Conservation (phyloP, 2,329 filamentous ascomycete species). For the Epichloe uncinata region DNA sequence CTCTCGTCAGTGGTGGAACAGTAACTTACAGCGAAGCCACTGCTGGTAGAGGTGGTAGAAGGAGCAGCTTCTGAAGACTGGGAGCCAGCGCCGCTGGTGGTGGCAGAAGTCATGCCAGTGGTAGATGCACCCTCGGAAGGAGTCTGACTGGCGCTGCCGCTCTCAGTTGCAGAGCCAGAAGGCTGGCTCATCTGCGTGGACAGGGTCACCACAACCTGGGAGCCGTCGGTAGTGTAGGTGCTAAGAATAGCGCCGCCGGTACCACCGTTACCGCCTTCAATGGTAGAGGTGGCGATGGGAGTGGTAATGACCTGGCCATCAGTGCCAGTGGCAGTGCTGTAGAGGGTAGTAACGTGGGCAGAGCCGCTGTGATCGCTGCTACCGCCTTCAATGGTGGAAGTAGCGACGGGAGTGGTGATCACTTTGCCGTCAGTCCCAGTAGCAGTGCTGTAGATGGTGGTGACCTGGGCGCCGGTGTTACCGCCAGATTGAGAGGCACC, state of each 20-base stretch:
- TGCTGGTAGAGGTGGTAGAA: conserved; percentile 8
- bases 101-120: conserved; percentile 1
- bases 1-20: not conserved
- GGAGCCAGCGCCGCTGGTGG: not conserved
- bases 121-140: conserved; percentile 8
- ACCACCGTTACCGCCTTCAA: conserved; percentile 11
- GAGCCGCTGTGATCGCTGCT: conserved; percentile 6
- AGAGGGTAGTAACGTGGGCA: conserved; percentile 20
- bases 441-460: conserved; percentile 24
- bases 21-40: conserved; percentile 18
- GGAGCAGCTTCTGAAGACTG: not conserved
- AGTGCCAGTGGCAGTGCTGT: conserved; percentile 21
- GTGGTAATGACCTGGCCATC: conserved; percentile 20
- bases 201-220: conserved; percentile 14
- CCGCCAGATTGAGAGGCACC: conserved; percentile 1
- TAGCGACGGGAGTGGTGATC: conserved; percentile 23
- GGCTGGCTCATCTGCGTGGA: conserved; percentile 12
- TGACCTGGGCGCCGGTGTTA: conserved; percentile 6
- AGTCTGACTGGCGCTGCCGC: conserved; percentile 8
- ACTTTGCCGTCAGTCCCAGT: conserved; percentile 19
- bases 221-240: conserved; percentile 13
- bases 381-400: conserved; percentile 18
- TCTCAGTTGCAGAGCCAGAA: conserved; percentile 10
- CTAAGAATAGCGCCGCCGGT: conserved; percentile 8
- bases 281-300: conserved; percentile 24